Base-by-base conservation (phyloP, 2,329 filamentous ascomycete species). In the Thielaviopsis musarum region DNA sequence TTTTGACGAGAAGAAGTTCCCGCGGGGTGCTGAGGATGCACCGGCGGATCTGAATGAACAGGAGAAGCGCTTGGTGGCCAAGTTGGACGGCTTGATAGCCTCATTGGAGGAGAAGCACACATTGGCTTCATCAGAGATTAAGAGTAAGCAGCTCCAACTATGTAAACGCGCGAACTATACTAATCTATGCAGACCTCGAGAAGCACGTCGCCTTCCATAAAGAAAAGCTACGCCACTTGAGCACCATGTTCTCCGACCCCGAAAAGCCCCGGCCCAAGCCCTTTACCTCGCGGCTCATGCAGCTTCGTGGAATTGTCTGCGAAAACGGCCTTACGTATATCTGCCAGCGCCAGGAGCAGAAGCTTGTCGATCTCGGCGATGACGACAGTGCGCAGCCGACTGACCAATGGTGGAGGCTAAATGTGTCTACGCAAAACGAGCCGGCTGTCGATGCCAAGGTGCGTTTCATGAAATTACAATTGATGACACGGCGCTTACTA, bases 321-420 rank as follows among this genome's bases (percentile, higher is more conserved):
- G 71, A 71, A 0, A 68, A 69, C 13, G 73, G 76, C 56, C 67
- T 77, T 1, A 70, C 76, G 10, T 82, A 79, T 63, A 69, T 81
- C 38, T 79, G 78, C 64, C 71, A 71, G 60, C 70, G 73, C 45
- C 65, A 69, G 17, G 72, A 73, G 58, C 66, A 67, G 4, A 70
- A 74, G 56, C 65, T 75, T 34, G 73, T 75, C 56, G 73, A 77
- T 17, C 54, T 75, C n/a, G 71, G 68, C 1, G 71, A 70, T 34
- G 61, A 63, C 3, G 30, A 57, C 4, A 26, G 26, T 10, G 57
- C 69, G 2, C 63, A 65, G 22, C 61, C 66, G 3, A 63, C 62
- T 17, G 77, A 80, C 57, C 78, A 80, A 65, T 82, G 79, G 79
- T 82, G 79, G 79, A 74, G 74, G 63, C 68, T 81, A 53, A 69